A percentile compares a stretch with the other conserved stretches of the same genome.
These are phyloP conservation scores for Leccinum ponderosum DNA, from an alignment of 1,284 basidiomycete species.

Conservation along the genomic window DNA sequence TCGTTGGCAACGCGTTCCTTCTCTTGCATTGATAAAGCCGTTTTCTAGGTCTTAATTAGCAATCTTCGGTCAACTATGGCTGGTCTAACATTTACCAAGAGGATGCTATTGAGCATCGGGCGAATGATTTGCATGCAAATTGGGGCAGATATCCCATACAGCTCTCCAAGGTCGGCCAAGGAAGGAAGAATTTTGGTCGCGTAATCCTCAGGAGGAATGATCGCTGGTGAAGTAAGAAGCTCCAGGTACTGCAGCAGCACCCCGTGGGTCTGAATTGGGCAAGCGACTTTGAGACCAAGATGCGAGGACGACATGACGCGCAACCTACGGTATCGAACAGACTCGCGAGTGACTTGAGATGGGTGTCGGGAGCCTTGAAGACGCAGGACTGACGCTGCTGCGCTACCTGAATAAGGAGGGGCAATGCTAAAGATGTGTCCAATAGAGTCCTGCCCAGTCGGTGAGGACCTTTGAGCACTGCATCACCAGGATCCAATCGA, in stretches of 20 bases:
- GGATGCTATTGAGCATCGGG: constrained; percentile 68
- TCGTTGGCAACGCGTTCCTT: constrained; percentile 66
- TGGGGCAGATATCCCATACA: constrained; percentile 77
- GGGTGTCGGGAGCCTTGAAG: constrained; percentile 66
- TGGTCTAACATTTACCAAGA: constrained; percentile 50
- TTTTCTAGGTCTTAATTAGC: constrained; percentile 40
- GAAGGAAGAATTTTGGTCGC: constrained; percentile 67
- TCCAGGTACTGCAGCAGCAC: constrained; percentile 78
- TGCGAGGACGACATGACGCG: constrained; percentile 19
- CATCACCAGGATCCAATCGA: constrained; percentile 62
- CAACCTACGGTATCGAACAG: constrained; percentile 81
- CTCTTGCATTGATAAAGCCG: constrained; percentile 60
- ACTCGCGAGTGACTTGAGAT: constrained; percentile 83
- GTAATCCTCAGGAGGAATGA: constrained; percentile 63
- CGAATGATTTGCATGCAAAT: constrained; percentile 92
- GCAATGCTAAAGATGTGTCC: constrained; percentile 72
- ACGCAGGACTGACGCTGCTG: constrained; percentile 85
- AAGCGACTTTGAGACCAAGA: constrained; percentile 18
- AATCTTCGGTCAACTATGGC: not conserved
- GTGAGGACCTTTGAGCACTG: constrained; percentile 58
- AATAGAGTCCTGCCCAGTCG: constrained; percentile 73
- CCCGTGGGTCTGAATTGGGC: constrained; percentile 62
- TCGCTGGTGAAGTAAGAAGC: constrained; percentile 63
- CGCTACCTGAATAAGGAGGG: constrained; percentile 86
- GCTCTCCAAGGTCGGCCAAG: constrained; percentile 67